phyloP scores from a whole-genome alignment of 2,329 filamentous ascomycete species.

The Allantophomopsis lycopodina region DNA sequence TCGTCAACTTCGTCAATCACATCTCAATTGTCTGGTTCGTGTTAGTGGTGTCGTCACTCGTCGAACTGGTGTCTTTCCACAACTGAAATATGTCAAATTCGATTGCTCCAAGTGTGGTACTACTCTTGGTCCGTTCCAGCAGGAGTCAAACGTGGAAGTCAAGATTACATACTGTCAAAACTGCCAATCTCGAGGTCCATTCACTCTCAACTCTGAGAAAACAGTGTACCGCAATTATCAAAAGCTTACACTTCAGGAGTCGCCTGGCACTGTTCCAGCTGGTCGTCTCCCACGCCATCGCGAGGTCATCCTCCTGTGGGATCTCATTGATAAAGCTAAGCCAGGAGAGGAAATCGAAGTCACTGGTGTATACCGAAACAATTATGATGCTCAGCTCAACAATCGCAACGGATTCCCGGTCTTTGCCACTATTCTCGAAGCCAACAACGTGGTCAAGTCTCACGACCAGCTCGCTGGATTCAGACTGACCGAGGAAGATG shows the following conservation, averaged over 20 bases:
- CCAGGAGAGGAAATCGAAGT: conserved; percentile 96
- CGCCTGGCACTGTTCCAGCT: conserved; percentile 89
- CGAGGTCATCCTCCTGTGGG: conserved; percentile 91
- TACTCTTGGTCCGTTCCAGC: conserved; percentile 89
- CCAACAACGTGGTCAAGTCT: conserved; percentile 92
- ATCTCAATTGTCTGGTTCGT: conserved; percentile 88
- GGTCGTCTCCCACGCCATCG: conserved; percentile 86
- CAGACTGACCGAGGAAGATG: conserved; percentile 87
- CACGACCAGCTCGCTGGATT: conserved; percentile 97
- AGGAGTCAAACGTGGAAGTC: conserved; percentile 92
- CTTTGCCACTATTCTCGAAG: conserved; percentile 93
- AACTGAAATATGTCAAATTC: conserved; percentile 97
- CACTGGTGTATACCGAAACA: conserved; percentile 94
- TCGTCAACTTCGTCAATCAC: conserved; percentile 84
- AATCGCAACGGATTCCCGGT: conserved; percentile 98
- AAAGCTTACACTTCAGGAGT: conserved; percentile 93
- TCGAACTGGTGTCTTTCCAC: conserved; percentile 88
- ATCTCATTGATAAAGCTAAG: conserved; percentile 92
- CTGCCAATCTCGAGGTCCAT: conserved; percentile 89
- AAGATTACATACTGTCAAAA: conserved; percentile 94
- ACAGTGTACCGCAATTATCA: conserved; percentile 98
- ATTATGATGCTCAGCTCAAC: conserved; percentile 94
- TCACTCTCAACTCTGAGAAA: conserved; percentile 92
- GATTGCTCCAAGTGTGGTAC: conserved; percentile 88
- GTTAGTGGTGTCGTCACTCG: conserved; percentile 93